Evolutionary conservation across 306 rosid genomes (phyloP).

Genomic region (Inga laurina): DNA sequence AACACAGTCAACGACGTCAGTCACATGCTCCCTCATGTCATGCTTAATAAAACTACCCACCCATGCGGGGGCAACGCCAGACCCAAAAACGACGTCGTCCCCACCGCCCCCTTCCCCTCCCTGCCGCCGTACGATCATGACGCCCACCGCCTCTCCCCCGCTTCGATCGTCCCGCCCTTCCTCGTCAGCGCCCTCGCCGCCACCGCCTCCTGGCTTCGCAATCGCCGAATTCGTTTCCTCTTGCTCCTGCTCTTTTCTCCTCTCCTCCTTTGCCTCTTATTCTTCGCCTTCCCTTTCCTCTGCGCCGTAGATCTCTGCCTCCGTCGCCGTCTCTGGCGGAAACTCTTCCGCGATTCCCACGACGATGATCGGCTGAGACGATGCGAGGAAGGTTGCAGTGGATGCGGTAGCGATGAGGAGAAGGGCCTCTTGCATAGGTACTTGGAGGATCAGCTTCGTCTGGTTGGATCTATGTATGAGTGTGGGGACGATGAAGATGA

Average conservation of each 20-base stretch:
- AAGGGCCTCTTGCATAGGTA: slow-evolving; percentile 46
- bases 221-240: slow-evolving; percentile 40
- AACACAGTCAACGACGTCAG: too few relatives aligned
- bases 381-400: slow-evolving; percentile 44
- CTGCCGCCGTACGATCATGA: slow-evolving; percentile 24
- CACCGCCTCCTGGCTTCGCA: slow-evolving; percentile 38
- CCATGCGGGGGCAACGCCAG: too few relatives aligned
- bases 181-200: slow-evolving; percentile 24
- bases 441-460: slow-evolving; percentile 49
- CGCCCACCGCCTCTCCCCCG: not conserved
- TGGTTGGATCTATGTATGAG: slow-evolving; percentile 47
- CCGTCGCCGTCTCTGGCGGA: slow-evolving; percentile 36
- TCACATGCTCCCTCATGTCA: too few relatives aligned
- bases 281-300: slow-evolving; percentile 35
- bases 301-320: slow-evolving; percentile 41
- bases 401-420: slow-evolving; percentile 14
- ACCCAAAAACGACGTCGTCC: too few relatives aligned
- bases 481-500: slow-evolving; percentile 37
- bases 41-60: too few relatives aligned
- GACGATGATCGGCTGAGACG: slow-evolving; percentile 35
- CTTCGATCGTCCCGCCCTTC: slow-evolving; percentile 3
- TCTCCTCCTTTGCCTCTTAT: slow-evolving; percentile 30
- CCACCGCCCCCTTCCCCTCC: too few relatives aligned
- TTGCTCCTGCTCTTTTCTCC: slow-evolving; percentile 40
- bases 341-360: not conserved